These are phyloP conservation scores for Botrytis fabae DNA, from an alignment of 2,329 filamentous ascomycete species.

Conservation along the genomic window DNA sequence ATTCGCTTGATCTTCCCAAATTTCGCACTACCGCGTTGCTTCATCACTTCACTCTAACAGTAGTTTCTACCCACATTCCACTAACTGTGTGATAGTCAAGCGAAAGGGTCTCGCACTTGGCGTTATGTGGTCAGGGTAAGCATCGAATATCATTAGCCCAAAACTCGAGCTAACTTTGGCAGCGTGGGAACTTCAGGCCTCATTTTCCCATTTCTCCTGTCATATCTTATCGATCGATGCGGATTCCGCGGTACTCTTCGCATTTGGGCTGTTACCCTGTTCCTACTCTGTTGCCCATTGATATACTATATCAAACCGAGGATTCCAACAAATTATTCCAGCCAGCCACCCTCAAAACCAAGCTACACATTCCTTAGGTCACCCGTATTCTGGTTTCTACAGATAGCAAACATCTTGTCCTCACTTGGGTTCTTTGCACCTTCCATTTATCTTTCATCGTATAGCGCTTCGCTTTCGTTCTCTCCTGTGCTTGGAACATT, in stretches of 20 bases:
- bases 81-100: slow-evolving; percentile 32
- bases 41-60: background rate
- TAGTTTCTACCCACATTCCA: background rate
- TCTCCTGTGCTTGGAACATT: slow-evolving; percentile 47
- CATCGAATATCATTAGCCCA: background rate
- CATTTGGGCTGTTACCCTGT: slow-evolving; percentile 44
- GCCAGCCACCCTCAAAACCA: slow-evolving; percentile 10
- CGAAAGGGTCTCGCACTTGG: slow-evolving; percentile 52
- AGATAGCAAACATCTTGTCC: slow-evolving; percentile 53
- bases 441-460: slow-evolving; percentile 53
- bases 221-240: slow-evolving; percentile 45
- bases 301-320: slow-evolving; percentile 58
- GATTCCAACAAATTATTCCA: slow-evolving; percentile 42
- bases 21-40: background rate
- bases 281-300: slow-evolving; percentile 47
- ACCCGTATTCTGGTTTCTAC: slow-evolving; percentile 50
- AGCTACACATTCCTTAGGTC: slow-evolving; percentile 46
- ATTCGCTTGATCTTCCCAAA: background rate
- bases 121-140: slow-evolving; percentile 46
- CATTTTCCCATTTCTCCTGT: slow-evolving; percentile 43
- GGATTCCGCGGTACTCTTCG: slow-evolving; percentile 45
- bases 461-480: slow-evolving; percentile 46
- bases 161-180: slow-evolving; percentile 6
- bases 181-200: slow-evolving; percentile 31
- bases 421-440: slow-evolving; percentile 57